These are phyloP conservation scores for Backusella morwellensis DNA, from an alignment of 192 early-diverging fungal genomes.

Conservation along the genomic window DNA sequence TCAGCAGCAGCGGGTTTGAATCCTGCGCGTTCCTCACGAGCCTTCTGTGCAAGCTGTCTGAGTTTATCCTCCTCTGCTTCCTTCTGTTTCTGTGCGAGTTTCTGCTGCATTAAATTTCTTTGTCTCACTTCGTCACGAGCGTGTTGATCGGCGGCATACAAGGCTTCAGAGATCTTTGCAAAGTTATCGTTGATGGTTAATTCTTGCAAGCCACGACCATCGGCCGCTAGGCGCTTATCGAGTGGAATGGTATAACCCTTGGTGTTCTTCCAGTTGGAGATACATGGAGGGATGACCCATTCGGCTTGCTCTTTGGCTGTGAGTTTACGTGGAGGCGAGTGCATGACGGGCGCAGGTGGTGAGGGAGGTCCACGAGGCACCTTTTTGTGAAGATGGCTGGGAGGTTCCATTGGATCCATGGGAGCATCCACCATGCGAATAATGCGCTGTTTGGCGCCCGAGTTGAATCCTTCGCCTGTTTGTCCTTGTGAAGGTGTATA, in stretches of 20 bases:
- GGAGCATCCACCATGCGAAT: conserved; percentile 95
- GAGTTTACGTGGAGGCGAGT: conserved; percentile 96
- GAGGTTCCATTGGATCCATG: conserved; percentile 95
- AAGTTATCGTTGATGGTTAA: conserved; percentile 92
- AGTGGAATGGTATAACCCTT: conserved; percentile 99
- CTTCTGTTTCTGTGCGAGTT: conserved; percentile 92
- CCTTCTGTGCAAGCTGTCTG: conserved; percentile 86
- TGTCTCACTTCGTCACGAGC: conserved; percentile 93
- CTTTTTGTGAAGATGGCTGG: conserved; percentile 90
- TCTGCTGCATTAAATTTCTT: conserved; percentile 87
- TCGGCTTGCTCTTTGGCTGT: conserved; percentile 94
- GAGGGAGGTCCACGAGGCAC: conserved; percentile 82
- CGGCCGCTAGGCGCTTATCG: conserved; percentile 97
- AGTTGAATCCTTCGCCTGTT: conserved; percentile 63
- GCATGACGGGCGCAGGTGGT: conserved; percentile 96
- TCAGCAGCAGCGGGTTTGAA: conserved; percentile 29
- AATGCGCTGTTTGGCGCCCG: conserved; percentile 83
- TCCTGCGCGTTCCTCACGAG: conserved; percentile 79
- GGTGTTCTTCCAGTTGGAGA: conserved; percentile 99
- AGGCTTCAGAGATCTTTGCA: conserved; percentile 92
- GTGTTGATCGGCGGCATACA: conserved; percentile 89
- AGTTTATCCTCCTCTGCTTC: conserved; percentile 90
- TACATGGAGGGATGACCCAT: conserved; percentile 98
- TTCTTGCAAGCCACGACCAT: conserved; percentile 94
- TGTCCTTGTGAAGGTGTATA: conserved; percentile 81